A percentile compares a stretch with the other conserved stretches of the same genome.
phyloP scores from a whole-genome alignment of 257 asterid genomes.

The Solanum chilense region DNA sequence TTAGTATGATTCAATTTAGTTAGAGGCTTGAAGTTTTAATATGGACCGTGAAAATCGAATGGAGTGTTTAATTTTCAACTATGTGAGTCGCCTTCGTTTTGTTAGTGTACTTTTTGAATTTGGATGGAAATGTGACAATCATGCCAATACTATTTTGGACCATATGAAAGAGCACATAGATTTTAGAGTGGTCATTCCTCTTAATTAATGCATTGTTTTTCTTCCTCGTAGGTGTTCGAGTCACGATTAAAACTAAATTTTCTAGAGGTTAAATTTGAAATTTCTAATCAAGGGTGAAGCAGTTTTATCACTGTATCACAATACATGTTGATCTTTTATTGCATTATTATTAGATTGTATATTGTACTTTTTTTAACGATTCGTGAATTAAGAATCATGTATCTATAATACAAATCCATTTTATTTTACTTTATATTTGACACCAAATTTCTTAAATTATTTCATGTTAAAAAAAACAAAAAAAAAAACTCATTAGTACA shows the following conservation, averaged over 20 bases:
- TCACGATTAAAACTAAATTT: fast-evolving
- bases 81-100: neutral
- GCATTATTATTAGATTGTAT: neutral
- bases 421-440: no score
- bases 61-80: neutral
- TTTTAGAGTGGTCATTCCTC: neutral
- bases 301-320: no score
- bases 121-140: neutral
- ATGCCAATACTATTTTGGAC: neutral
- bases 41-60: no score
- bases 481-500: neutral
- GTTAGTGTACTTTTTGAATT: neutral
- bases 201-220: no score
- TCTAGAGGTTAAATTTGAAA: fast-evolving
- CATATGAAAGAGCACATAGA: neutral
- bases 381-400: neutral
- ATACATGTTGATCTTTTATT: no score
- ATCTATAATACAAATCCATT: no score
- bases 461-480: neutral
- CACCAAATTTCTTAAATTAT: neutral
- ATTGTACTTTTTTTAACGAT: neutral
- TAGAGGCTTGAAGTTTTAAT: neutral
- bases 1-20: no score
- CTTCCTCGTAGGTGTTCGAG: fast-evolving
- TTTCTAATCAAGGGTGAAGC: fast-evolving